Conservation (phyloP, 2,329 filamentous ascomycete species). For the Pseudogymnoascus pannorum region DNA sequence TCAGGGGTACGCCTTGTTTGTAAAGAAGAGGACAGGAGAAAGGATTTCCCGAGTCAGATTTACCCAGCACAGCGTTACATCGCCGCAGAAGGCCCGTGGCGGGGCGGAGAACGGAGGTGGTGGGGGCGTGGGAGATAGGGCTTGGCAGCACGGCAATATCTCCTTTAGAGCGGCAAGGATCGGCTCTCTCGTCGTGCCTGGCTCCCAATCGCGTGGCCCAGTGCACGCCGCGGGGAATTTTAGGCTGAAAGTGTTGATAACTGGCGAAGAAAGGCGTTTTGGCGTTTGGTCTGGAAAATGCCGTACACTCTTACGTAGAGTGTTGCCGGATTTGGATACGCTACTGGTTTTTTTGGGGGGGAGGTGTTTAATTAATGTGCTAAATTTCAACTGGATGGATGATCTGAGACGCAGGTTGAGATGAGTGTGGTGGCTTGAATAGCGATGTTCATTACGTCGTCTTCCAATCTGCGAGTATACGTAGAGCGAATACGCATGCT, state of each 20-base stretch:
- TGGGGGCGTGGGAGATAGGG: background rate
- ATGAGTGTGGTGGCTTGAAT: background rate
- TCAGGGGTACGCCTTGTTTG: background rate
- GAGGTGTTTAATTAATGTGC: background rate
- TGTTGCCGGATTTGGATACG: background rate
- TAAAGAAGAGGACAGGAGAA: slow-evolving; percentile 6
- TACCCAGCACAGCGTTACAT: background rate
- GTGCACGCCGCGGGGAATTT: background rate
- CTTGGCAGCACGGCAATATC: slow-evolving; percentile 5
- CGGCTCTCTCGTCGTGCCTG: background rate
- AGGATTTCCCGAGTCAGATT: slow-evolving; percentile 5
- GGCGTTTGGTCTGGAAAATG: background rate
- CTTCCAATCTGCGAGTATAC: background rate
- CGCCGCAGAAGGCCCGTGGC: background rate
- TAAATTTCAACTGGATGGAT: background rate
- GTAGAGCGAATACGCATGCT: background rate
- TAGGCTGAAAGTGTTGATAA: slow-evolving; percentile 1
- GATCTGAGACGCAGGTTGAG: background rate
- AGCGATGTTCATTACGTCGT: background rate
- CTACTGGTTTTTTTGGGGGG: background rate
- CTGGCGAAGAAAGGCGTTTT: slow-evolving; percentile 5
- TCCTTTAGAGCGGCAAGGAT: background rate
- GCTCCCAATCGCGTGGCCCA: background rate
- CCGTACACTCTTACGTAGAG: background rate
- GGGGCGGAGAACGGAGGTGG: background rate